A percentile compares a stretch with the other conserved stretches of the same genome.
Conservation (phyloP, 768 basidiomycete species). For the Lactarius akahatsu region DNA sequence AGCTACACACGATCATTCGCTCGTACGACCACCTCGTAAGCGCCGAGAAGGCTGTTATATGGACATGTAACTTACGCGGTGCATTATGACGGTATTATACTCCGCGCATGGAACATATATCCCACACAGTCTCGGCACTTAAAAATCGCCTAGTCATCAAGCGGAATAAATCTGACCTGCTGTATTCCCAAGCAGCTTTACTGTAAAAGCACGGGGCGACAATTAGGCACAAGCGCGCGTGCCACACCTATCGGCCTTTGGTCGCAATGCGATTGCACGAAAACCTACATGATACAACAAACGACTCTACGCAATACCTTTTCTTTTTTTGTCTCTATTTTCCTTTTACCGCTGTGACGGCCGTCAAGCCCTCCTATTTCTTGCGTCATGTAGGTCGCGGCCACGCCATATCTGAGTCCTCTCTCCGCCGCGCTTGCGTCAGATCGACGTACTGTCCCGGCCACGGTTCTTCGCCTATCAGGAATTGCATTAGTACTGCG, state of each 20-base stretch:
- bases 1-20: neutral
- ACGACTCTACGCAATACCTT: neutral
- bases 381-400: constrained; percentile 57
- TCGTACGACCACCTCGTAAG: neutral
- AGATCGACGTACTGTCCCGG: constrained; percentile 78
- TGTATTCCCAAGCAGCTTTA: constrained; percentile 1
- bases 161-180: neutral
- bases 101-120: neutral
- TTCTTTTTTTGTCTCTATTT: neutral
- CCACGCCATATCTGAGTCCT: constrained; percentile 63
- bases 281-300: constrained; percentile 16
- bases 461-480: constrained; percentile 63
- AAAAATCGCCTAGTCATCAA: neutral
- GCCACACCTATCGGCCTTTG: constrained; percentile 9
- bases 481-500: constrained; percentile 16
- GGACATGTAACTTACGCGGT: neutral
- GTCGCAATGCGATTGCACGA: constrained; percentile 13
- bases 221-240: constrained; percentile 16
- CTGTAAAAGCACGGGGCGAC: neutral
- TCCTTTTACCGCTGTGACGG: neutral
- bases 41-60: neutral
- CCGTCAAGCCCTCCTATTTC: neutral
- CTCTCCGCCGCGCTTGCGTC: constrained; percentile 54
- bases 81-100: constrained; percentile 22
- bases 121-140: neutral